Conservation (phyloP, 805 yeast genomes). For the Yamadazyma endophytica region DNA sequence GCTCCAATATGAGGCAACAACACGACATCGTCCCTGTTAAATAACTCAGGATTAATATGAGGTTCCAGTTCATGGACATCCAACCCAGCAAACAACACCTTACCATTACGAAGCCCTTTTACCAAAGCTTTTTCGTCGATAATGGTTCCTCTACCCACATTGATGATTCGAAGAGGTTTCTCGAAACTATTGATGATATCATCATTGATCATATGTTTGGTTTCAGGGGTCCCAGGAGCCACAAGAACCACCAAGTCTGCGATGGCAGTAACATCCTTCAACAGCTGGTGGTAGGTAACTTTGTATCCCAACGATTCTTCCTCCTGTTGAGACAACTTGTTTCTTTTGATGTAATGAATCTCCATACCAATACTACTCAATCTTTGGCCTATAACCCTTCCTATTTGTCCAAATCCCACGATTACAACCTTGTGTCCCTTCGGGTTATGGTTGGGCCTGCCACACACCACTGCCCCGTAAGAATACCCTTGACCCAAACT, state of each 20-base stretch:
- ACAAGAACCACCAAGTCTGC: slow-evolving; percentile 64
- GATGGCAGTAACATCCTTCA: slow-evolving; percentile 28
- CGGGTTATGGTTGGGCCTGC: slow-evolving; percentile 46
- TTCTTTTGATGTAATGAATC: slow-evolving; percentile 58
- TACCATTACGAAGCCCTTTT: slow-evolving; percentile 55
- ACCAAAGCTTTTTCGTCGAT: slow-evolving; percentile 65
- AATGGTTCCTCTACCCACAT: slow-evolving; percentile 72
- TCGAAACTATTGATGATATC: slow-evolving; percentile 44
- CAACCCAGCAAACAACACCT: slow-evolving; percentile 61
- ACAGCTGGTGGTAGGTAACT: slow-evolving; percentile 35
- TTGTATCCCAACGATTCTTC: slow-evolving; percentile 38
- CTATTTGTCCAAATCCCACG: slow-evolving; percentile 76
- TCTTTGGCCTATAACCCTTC: slow-evolving; percentile 57
- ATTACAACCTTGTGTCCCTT: slow-evolving; percentile 55
- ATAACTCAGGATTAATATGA: slow-evolving; percentile 42
- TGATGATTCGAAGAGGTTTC: slow-evolving; percentile 58
- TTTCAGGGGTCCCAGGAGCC: slow-evolving; percentile 60
- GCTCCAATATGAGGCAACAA: slow-evolving; percentile 74
- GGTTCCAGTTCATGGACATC: slow-evolving; percentile 75
- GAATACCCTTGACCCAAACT: slow-evolving; percentile 18
- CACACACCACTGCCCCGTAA: slow-evolving; percentile 45
- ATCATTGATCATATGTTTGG: slow-evolving; percentile 51
- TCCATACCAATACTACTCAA: slow-evolving; percentile 60
- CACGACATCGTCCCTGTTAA: slow-evolving; percentile 57
- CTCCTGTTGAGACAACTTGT: slow-evolving; percentile 30